Base-by-base conservation (phyloP, 1,284 basidiomycete species). In the Coniophora puteana region DNA sequence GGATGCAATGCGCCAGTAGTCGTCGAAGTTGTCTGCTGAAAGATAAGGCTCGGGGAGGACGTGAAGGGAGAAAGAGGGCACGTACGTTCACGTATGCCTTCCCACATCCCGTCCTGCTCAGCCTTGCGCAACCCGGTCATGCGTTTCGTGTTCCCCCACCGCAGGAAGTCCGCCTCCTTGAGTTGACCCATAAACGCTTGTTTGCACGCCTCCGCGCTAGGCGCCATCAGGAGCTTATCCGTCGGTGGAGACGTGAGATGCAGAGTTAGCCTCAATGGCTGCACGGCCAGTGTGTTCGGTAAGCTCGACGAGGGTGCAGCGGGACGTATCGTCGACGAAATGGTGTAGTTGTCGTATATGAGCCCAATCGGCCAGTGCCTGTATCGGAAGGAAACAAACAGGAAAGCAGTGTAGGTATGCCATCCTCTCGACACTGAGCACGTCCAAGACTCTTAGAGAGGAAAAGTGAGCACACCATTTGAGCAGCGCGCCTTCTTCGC, bases 341-440 rank as follows among this genome's bases (percentile, higher is more conserved):
- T 81, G 16, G 72, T 73, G 53, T 86, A 78, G 55, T 84, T 86
- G 60, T 96, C 89, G 57, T 93, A 93, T 49, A 96, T 79, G 32
- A 96, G 73, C 27, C 94, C 93, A 47, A 97, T 80, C 26, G 93
- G 83, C 93, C 93, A 96, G 65, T 97, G 92, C 92, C 93, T 96
- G 55, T n/a, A 40, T n/a, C n/a, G 21, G n/a, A 20, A 38, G 16
- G 39, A 38, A 4, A 22, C 17, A 28, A 36, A 36, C 18, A 38
- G 36, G 13, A 38, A 11, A 21, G n/a, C n/a, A n/a, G n/a, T n/a
- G n/a, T n/a, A n/a, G n/a, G n/a, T n/a, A n/a, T n/a, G n/a, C n/a
- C n/a, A 2, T 8, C 12, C 20, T 7, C 11, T 36, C 23, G 36
- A 35, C 48, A 27, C 38, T 11, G 22, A 16, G n/a, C 18, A 17